Percentiles rank a stretch among this genome's conserved stretches.
phyloP scores from a whole-genome alignment of 148 eudicot genomes.

The Chenopodium formosanum region DNA sequence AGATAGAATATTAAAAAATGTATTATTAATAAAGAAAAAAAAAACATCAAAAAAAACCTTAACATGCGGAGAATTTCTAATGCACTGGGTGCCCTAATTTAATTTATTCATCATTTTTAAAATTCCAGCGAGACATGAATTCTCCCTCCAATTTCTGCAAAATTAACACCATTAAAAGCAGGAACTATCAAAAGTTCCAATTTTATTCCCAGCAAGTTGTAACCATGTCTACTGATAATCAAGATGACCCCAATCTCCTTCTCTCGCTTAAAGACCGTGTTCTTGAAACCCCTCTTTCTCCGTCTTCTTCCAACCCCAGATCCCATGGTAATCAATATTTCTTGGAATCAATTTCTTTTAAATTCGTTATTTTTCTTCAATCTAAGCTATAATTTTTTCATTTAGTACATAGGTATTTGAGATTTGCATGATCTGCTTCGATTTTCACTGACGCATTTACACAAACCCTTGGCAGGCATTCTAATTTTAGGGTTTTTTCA shows the following conservation, averaged over 20 bases:
- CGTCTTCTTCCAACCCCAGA: constrained; percentile 35
- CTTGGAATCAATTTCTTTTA: too few species aligned
- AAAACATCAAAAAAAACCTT: too few species aligned
- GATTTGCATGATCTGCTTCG: not conserved
- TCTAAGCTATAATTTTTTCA: not conserved
- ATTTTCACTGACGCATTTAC: constrained; percentile 20
- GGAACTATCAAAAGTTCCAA: not conserved
- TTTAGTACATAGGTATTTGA: not conserved
- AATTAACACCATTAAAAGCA: not conserved
- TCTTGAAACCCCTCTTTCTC: constrained; percentile 90
- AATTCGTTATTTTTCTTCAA: not conserved
- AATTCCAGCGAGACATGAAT: constrained; percentile 14
- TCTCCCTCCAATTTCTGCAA: constrained; percentile 10
- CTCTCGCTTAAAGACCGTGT: constrained; percentile 89
- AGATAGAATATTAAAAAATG: too few species aligned
- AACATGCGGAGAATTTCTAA: too few species aligned
- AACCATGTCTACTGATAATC: constrained; percentile 26
- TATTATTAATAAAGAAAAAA: too few species aligned
- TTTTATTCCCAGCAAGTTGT: not conserved
- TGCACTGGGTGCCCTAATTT: not conserved
- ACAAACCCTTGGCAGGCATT: constrained; percentile 18
- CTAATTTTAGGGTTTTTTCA: not conserved
- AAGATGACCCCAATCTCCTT: constrained; percentile 85
- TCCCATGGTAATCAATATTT: constrained; percentile 36
- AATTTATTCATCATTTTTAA: constrained; percentile 9